phyloP scores from a whole-genome alignment of 257 asterid species.

The Gentiana dahurica region DNA sequence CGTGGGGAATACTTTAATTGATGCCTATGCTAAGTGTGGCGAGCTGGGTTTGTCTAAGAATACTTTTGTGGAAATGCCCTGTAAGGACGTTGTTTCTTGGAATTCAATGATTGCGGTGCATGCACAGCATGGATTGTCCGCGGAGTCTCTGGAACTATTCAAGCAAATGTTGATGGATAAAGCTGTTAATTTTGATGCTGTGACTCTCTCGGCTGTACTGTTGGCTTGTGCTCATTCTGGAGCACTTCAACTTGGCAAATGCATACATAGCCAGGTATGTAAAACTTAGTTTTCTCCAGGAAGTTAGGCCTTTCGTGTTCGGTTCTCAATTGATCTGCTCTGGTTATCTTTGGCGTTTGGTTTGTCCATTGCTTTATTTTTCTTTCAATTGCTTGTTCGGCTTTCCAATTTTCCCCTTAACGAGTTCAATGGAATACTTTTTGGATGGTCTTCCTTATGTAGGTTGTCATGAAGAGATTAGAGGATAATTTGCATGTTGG shows the following conservation, averaged over 20 bases:
- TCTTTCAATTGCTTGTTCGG: too few species aligned
- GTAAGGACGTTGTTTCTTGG: slow-evolving; percentile 45
- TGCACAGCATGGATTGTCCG: slow-evolving; percentile 35
- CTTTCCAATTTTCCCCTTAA: too few species aligned
- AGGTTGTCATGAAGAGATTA: slow-evolving; percentile 64
- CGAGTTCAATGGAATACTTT: slow-evolving; percentile 5
- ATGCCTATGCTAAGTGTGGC: slow-evolving; percentile 50
- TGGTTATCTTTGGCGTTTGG: too few species aligned
- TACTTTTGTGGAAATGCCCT: slow-evolving; percentile 28
- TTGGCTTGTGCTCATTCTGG: slow-evolving; percentile 41
- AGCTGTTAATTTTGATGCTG: slow-evolving; percentile 31
- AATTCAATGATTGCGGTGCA: slow-evolving; percentile 51
- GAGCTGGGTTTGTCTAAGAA: slow-evolving; percentile 38
- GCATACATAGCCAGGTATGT: slow-evolving; percentile 19
- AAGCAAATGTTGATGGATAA: slow-evolving; percentile 39
- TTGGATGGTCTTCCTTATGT: slow-evolving; percentile 5
- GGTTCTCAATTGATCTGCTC: not conserved
- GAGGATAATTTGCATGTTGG: slow-evolving; percentile 58
- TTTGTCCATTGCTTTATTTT: too few species aligned
- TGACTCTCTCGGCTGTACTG: slow-evolving; percentile 38
- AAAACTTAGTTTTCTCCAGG: slow-evolving; percentile 16
- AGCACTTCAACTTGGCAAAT: slow-evolving; percentile 32
- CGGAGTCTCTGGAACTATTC: slow-evolving; percentile 43
- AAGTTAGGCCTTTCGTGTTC: slow-evolving; percentile 32
- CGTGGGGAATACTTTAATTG: slow-evolving; percentile 39